phyloP scores from a whole-genome alignment of 345 rosid genomes.

The Eucalyptus regnans region DNA sequence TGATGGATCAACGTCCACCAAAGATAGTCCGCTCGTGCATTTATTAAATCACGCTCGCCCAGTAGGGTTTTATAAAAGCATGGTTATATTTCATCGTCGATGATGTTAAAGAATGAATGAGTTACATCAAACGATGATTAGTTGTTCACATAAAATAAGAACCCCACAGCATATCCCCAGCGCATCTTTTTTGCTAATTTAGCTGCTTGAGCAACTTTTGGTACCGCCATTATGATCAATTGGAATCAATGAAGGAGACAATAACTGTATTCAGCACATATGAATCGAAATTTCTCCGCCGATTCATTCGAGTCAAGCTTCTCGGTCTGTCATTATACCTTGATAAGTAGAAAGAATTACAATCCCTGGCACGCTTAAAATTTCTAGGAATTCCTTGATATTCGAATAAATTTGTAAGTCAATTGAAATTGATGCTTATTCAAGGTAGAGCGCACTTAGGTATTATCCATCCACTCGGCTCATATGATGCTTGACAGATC shows the following conservation, averaged over 20 bases:
- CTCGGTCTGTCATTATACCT: background rate
- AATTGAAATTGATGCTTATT: background rate
- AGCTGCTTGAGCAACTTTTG: background rate
- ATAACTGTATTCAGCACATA: background rate
- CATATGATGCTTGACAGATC: background rate
- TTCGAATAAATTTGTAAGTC: fast-evolving
- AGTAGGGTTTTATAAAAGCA: background rate
- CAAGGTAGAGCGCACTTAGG: background rate
- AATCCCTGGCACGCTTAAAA: background rate
- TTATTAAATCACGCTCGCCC: background rate
- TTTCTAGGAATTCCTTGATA: background rate
- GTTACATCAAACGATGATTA: background rate
- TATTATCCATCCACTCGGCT: background rate
- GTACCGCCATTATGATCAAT: background rate
- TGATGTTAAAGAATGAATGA: background rate
- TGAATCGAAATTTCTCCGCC: background rate
- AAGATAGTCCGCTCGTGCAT: background rate
- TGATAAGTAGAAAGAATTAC: background rate
- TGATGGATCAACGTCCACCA: background rate
- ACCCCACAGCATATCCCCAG: background rate
- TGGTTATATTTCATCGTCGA: background rate
- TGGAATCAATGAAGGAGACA: background rate
- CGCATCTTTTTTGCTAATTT: background rate
- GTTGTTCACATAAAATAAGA: background rate
- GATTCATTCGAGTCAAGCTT: background rate